phyloP scores from a whole-genome alignment of 2,329 filamentous ascomycete genomes.

The Daldinia sp. region DNA sequence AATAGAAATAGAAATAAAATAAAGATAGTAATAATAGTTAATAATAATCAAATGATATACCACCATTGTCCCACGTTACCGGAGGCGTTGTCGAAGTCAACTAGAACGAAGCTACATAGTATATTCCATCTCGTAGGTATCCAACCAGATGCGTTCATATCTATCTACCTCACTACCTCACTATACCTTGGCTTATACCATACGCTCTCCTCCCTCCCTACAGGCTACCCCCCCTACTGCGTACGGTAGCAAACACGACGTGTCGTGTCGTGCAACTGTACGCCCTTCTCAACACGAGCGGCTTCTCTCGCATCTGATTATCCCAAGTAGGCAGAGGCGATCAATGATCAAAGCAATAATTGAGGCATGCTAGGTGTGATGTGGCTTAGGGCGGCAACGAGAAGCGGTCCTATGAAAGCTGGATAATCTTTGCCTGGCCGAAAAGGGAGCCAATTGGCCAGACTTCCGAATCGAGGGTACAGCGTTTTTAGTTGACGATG shows the following conservation, averaged over 20 bases:
- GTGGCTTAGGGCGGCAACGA: constrained; percentile 47
- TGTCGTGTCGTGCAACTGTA: constrained; percentile 39
- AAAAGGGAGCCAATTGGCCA: constrained; percentile 41
- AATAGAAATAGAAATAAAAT: neutral
- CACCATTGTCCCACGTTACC: constrained; percentile 19
- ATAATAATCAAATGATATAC: constrained; percentile 21
- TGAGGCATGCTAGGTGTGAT: constrained; percentile 40
- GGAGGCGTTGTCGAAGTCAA: constrained; percentile 19
- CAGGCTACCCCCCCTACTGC: constrained; percentile 9
- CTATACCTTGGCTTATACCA: constrained; percentile 4
- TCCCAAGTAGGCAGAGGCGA: constrained; percentile 40
- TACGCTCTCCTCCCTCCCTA: constrained; percentile 3
- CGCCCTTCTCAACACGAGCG: constrained; percentile 35
- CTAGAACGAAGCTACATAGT: constrained; percentile 7
- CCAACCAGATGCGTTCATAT: constrained; percentile 1
- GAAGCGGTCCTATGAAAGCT: constrained; percentile 40
- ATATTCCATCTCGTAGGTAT: constrained; percentile 7
- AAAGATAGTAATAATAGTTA: neutral
- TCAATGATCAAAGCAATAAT: constrained; percentile 36
- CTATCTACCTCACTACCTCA: constrained; percentile 2
- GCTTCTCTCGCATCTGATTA: constrained; percentile 33
- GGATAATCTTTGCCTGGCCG: constrained; percentile 31
- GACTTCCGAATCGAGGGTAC: constrained; percentile 35
- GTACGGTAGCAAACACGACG: constrained; percentile 36
- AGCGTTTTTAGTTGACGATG: constrained; percentile 34